Conservation (phyloP, 2,329 filamentous ascomycete genomes). For the Cercospora janseana region DNA sequence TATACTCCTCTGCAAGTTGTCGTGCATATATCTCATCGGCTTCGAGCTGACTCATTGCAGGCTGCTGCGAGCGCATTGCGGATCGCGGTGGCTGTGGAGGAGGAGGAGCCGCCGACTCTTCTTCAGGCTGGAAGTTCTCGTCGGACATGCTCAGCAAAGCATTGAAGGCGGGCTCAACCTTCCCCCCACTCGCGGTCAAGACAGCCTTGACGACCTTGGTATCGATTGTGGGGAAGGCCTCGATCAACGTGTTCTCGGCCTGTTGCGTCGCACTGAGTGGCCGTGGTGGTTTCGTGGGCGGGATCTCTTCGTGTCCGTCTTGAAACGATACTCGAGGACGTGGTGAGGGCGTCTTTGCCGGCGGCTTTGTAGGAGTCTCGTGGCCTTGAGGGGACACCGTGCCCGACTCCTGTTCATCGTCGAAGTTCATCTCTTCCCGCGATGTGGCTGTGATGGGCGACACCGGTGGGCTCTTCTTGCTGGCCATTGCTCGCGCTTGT, state of each 20-base stretch:
- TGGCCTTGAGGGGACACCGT: constrained; percentile 40
- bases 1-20: constrained; percentile 88
- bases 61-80: constrained; percentile 66
- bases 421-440: constrained; percentile 45
- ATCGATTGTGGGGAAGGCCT: constrained; percentile 89
- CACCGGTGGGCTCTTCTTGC: constrained; percentile 26
- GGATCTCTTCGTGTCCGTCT: constrained; percentile 49
- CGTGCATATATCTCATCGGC: constrained; percentile 89
- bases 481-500: constrained; percentile 3
- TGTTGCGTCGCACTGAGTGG: constrained; percentile 79
- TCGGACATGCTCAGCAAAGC: constrained; percentile 71
- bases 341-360: constrained; percentile 42
- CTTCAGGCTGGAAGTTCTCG: constrained; percentile 51
- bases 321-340: constrained; percentile 50
- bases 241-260: constrained; percentile 82
- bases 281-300: constrained; percentile 80
- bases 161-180: constrained; percentile 92
- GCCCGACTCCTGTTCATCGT: constrained; percentile 66
- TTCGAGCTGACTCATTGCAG: constrained; percentile 75
- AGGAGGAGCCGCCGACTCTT: constrained; percentile 53
- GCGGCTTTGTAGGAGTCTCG: constrained; percentile 42
- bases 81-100: constrained; percentile 64
- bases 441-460: constrained; percentile 37
- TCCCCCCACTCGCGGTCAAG: constrained; percentile 77
- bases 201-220: constrained; percentile 79